These are phyloP conservation scores for Silene noctiflora DNA, from an alignment of 179 eudicot genomes.

Conservation along the genomic window DNA sequence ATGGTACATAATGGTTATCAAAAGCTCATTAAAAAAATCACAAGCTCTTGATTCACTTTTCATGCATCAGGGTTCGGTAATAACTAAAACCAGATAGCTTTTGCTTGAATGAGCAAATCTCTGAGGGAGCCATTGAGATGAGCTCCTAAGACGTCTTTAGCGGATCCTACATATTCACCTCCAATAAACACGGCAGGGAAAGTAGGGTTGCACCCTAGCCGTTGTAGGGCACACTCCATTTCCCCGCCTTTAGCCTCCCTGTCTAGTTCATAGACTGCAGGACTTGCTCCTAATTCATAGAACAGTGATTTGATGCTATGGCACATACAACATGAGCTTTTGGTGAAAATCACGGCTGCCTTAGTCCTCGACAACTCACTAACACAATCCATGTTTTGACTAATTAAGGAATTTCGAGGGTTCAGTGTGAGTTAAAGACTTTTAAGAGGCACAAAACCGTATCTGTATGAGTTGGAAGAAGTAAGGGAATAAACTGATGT, in stretches of 20 bases:
- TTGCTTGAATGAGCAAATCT: slow-evolving; percentile 40
- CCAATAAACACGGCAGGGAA: slow-evolving; percentile 54
- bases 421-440: too few relatives aligned
- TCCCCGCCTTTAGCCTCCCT: slow-evolving; percentile 45
- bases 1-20: slow-evolving; percentile 16
- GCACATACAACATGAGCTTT: slow-evolving; percentile 66
- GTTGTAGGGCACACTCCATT: slow-evolving; percentile 56
- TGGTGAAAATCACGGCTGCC: slow-evolving; percentile 65
- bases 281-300: slow-evolving; percentile 57
- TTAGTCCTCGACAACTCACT: slow-evolving; percentile 43
- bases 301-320: slow-evolving; percentile 53
- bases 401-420: background rate
- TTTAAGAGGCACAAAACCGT: too few relatives aligned
- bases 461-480: background rate
- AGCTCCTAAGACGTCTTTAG: slow-evolving; percentile 42
- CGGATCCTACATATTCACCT: slow-evolving; percentile 44
- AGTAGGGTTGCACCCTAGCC: slow-evolving; percentile 46
- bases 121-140: slow-evolving; percentile 47
- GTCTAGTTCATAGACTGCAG: slow-evolving; percentile 57
- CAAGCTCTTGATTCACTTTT: slow-evolving; percentile 26
- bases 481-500: slow-evolving; percentile 1
- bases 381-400: slow-evolving; percentile 41
- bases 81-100: slow-evolving; percentile 50
- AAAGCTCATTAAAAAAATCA: slow-evolving; percentile 31
- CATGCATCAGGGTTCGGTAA: background rate